phyloP scores from a whole-genome alignment of 2,329 filamentous ascomycete species.

The Bimuria novae-zelandiae region DNA sequence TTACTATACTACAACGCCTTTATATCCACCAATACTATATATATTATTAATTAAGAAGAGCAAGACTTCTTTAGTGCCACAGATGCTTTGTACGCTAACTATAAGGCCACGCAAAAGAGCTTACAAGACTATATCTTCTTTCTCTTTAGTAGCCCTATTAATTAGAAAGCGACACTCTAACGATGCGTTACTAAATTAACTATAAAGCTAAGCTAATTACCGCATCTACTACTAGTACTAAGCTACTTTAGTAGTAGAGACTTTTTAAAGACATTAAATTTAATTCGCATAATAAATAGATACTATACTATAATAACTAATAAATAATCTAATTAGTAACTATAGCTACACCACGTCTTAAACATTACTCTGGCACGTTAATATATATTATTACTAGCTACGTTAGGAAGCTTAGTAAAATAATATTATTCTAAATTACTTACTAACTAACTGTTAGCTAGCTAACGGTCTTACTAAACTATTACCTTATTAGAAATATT shows the following conservation, averaged over 20 bases:
- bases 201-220: conserved; percentile 23
- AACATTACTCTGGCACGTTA: not conserved
- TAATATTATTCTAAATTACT: not conserved
- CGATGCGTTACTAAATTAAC: conserved; percentile 20
- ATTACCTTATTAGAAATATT: not conserved
- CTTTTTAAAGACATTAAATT: conserved; percentile 20
- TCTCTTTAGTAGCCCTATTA: conserved; percentile 18
- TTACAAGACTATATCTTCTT: conserved; percentile 27
- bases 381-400: not conserved
- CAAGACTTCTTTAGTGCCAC: conserved; percentile 14
- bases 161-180: conserved; percentile 17
- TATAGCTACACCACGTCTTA: not conserved
- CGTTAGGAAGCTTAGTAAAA: not conserved
- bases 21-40: conserved; percentile 3
- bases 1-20: conserved; percentile 11
- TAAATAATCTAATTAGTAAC: conserved; percentile 6
- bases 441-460: not conserved
- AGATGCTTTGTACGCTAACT: conserved; percentile 14
- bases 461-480: not conserved
- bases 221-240: conserved; percentile 7
- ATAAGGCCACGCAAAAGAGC: conserved; percentile 15
- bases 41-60: conserved; percentile 16
- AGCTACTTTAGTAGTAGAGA: conserved; percentile 14
- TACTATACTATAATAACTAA: conserved; percentile 15
- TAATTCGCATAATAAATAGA: conserved; percentile 4